phyloP scores from a whole-genome alignment of 2,329 filamentous ascomycete genomes.

The Paecilomyces formosus region DNA sequence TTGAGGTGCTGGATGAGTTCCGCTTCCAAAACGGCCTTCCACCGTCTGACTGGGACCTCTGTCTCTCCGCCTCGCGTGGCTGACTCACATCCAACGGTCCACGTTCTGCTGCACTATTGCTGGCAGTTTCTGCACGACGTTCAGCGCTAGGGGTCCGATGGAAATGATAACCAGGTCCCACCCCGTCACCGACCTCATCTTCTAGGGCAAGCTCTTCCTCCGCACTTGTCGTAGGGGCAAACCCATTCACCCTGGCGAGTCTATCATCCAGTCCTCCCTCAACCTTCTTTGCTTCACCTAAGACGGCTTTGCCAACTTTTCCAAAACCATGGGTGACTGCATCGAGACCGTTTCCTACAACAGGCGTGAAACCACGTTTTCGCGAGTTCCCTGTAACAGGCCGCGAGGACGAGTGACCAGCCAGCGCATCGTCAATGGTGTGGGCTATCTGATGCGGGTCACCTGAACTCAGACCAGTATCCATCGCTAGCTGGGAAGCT shows the following conservation, averaged over 20 bases:
- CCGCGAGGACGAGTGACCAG: conserved; percentile 10
- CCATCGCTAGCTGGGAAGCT: conserved; percentile 38
- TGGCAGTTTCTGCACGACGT: conserved; percentile 1
- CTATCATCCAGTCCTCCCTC: conserved; percentile 29
- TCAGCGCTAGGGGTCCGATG: conserved; percentile 2
- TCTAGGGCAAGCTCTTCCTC: background rate
- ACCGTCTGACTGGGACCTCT: background rate
- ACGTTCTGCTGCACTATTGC: background rate
- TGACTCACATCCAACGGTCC: background rate
- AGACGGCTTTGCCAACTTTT: conserved; percentile 37
- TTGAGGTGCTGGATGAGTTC: conserved; percentile 23
- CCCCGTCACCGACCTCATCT: conserved; percentile 3
- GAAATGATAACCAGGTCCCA: conserved; percentile 3
- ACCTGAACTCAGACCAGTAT: conserved; percentile 47
- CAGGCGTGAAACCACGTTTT: conserved; percentile 33
- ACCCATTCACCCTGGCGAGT: conserved; percentile 27
- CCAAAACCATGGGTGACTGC: conserved; percentile 43
- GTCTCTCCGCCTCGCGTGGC: background rate
- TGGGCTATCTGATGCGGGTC: conserved; percentile 50
- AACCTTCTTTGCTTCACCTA: conserved; percentile 35
- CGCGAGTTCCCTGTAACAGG: background rate
- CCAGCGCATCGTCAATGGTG: conserved; percentile 40
- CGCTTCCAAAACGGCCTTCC: conserved; percentile 24
- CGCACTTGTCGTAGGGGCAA: conserved; percentile 12
- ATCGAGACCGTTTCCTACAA: conserved; percentile 45